Conservation (phyloP, 2,329 filamentous ascomycete species). For the Fusarium sulawesiense region DNA sequence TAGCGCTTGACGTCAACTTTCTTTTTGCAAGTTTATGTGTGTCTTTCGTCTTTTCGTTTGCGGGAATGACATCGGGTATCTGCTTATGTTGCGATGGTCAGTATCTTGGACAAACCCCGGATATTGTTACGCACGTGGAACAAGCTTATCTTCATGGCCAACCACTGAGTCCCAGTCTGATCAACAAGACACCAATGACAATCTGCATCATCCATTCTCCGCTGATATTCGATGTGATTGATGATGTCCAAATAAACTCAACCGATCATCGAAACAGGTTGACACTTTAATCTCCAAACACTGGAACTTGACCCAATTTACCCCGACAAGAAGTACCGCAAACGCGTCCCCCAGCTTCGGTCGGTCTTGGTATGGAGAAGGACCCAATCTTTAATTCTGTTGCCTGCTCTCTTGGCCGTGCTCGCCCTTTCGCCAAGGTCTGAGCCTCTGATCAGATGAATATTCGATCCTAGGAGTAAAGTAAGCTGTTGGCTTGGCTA, state of each 20-base stretch:
- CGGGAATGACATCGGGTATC: background rate
- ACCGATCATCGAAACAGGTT: background rate
- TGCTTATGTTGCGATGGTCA: background rate
- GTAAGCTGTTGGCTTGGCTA: background rate
- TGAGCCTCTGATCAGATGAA: slow-evolving; percentile 2
- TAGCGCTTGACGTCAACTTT: slow-evolving; percentile 34
- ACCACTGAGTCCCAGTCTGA: background rate
- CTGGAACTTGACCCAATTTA: slow-evolving; percentile 18
- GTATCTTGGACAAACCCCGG: background rate
- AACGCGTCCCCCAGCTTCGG: background rate
- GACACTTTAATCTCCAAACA: background rate
- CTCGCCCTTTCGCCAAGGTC: slow-evolving; percentile 7
- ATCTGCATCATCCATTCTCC: background rate
- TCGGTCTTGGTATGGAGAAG: slow-evolving; percentile 10
- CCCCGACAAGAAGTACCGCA: background rate
- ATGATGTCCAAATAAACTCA: background rate
- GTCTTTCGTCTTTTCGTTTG: background rate
- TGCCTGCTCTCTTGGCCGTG: slow-evolving; percentile 25
- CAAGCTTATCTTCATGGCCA: slow-evolving; percentile 1
- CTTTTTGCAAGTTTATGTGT: slow-evolving; percentile 4
- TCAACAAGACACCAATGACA: background rate
- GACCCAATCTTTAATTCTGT: slow-evolving; percentile 34
- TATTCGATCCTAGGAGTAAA: background rate
- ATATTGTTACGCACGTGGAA: background rate
- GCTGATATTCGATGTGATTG: background rate